Evolutionary conservation across 371 early-diverging fungal genomes (phyloP).

Genomic region (Coemansia sp.): DNA sequence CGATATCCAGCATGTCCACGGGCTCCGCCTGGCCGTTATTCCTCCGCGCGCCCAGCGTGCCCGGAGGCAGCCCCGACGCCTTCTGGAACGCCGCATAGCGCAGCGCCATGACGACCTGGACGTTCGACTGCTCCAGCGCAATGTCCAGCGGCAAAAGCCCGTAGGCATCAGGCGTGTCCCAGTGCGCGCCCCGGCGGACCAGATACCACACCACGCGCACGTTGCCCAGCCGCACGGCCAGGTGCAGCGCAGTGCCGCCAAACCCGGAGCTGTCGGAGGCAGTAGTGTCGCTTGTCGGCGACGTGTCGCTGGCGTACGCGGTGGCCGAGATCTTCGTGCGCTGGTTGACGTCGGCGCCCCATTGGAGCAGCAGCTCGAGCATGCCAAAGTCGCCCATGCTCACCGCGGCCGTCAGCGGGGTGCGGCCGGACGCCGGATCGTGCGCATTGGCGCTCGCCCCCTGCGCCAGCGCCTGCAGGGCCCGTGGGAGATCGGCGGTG

Average conservation of each 20-base stretch:
- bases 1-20: constrained; percentile 40
- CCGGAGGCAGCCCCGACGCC: constrained; percentile 35
- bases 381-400: constrained; percentile 59
- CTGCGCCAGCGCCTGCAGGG: constrained; percentile 62
- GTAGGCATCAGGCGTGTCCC: constrained; percentile 60
- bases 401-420: constrained; percentile 67
- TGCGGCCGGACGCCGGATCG: constrained; percentile 43
- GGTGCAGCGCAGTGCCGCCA: constrained; percentile 78
- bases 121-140: constrained; percentile 62
- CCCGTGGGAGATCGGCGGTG: constrained; percentile 56
- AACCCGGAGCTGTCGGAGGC: constrained; percentile 32
- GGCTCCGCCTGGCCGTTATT: constrained; percentile 15
- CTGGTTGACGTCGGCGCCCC: constrained; percentile 57
- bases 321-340: constrained; percentile 35
- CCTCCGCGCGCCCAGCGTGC: constrained; percentile 18
- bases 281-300: neutral
- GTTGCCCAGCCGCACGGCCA: constrained; percentile 70
- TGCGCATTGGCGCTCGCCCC: constrained; percentile 76
- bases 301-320: constrained; percentile 20
- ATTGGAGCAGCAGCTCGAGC: constrained; percentile 60
- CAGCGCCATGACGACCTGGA: constrained; percentile 63
- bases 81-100: constrained; percentile 53
- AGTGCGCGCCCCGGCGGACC: constrained; percentile 67
- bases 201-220: constrained; percentile 62
- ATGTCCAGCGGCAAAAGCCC: constrained; percentile 64